phyloP scores from a whole-genome alignment of 345 rosid species.

The Populus nigra region DNA sequence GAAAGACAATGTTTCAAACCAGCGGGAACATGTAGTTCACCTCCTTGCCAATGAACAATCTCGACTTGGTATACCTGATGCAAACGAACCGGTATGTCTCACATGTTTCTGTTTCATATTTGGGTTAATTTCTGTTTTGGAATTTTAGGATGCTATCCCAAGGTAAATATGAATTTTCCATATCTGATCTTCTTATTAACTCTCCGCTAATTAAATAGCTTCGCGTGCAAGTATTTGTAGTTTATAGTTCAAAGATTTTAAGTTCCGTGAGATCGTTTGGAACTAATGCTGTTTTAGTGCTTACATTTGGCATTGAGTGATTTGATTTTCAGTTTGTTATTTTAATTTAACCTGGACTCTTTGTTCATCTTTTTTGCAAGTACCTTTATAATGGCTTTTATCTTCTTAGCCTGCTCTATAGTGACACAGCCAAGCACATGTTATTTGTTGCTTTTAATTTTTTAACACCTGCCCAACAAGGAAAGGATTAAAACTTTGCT shows the following conservation, averaged over 20 bases:
- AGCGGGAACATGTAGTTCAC: constrained; percentile 91
- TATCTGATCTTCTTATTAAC: too few species aligned
- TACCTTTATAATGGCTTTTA: neutral
- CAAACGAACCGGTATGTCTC: constrained; percentile 66
- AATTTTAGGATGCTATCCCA: neutral
- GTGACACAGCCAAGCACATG: too few species aligned
- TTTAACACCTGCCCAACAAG: neutral
- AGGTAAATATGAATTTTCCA: too few species aligned
- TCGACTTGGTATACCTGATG: constrained; percentile 65
- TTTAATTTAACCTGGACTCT: neutral
- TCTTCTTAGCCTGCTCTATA: neutral
- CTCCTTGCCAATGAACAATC: constrained; percentile 94
- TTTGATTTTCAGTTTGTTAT: neutral
- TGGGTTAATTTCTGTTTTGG: neutral
- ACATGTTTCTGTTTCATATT: neutral
- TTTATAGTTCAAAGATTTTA: neutral
- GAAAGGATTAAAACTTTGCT: neutral
- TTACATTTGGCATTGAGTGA: neutral
- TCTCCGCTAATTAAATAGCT: neutral
- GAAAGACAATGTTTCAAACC: constrained; percentile 94
- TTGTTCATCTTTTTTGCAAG: neutral
- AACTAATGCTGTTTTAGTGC: neutral
- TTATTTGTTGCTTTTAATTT: neutral
- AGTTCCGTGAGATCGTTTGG: neutral
- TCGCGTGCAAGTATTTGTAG: neutral